Conservation (phyloP, 345 rosid species). For the Citrus inodora region DNA sequence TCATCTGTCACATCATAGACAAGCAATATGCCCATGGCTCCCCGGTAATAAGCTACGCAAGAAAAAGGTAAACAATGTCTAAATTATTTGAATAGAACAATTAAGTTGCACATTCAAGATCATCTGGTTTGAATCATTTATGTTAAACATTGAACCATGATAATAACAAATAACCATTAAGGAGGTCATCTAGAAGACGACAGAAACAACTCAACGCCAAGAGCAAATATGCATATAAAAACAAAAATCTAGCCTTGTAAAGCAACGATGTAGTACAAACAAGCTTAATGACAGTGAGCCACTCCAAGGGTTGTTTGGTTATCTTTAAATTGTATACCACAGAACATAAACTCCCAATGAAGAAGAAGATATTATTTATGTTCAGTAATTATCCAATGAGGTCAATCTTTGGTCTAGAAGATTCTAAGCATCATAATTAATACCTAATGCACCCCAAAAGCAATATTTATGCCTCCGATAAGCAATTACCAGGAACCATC, state of each 20-base stretch:
- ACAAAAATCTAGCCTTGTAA: background rate
- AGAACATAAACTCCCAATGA: background rate
- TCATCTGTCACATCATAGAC: constrained; percentile 93
- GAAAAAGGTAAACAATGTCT: background rate
- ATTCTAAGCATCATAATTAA: background rate
- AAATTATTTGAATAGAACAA: background rate
- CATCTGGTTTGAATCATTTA: background rate
- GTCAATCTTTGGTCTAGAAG: background rate
- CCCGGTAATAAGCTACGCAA: constrained; percentile 78
- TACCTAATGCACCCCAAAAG: background rate
- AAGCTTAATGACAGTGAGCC: background rate
- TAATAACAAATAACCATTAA: background rate
- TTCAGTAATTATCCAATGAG: background rate
- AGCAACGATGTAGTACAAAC: background rate
- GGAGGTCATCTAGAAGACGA: background rate
- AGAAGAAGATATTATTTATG: background rate
- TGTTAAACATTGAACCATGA: background rate
- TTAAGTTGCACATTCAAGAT: background rate
- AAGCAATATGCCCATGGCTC: constrained; percentile 93
- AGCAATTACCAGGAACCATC: background rate
- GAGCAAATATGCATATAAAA: background rate
- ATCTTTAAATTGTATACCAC: background rate
- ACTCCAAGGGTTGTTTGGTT: background rate
- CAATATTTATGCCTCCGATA: background rate
- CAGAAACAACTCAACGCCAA: background rate